phyloP scores from a whole-genome alignment of 768 basidiomycete genomes.

The Leucocoprinus leucothites region DNA sequence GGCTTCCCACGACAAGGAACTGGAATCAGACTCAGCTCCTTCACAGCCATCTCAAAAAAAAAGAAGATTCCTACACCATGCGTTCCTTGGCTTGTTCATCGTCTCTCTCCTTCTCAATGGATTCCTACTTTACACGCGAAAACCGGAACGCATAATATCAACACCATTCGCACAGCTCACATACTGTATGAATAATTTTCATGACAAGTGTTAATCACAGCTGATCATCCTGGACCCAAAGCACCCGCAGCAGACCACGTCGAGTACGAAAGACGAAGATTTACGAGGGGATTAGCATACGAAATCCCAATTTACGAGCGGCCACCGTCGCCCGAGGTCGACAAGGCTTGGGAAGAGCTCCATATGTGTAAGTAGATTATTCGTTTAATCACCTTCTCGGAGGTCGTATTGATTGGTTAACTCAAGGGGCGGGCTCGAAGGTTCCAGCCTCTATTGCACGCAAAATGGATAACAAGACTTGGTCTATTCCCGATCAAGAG shows the following conservation, averaged over 20 bases:
- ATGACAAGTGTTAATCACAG: not conserved
- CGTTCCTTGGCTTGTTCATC: not conserved
- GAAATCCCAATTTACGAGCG: slow-evolving; percentile 15
- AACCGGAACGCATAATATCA: not conserved
- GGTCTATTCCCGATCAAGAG: slow-evolving; percentile 20
- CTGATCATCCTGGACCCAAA: not conserved
- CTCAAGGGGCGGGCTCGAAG: slow-evolving; percentile 14
- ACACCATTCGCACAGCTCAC: not conserved
- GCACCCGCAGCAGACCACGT: slow-evolving; percentile 18
- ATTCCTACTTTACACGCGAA: not conserved
- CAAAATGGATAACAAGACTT: slow-evolving; percentile 18
- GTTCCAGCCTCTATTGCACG: slow-evolving; percentile 19
- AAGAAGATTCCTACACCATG: not conserved
- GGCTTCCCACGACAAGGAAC: not conserved
- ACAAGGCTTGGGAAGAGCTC: slow-evolving; percentile 19
- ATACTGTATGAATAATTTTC: not conserved
- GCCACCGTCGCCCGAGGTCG: slow-evolving; percentile 18
- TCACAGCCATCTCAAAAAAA: not conserved
- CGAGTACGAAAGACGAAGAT: slow-evolving; percentile 15
- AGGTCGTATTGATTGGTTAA: not conserved
- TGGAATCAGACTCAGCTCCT: not conserved
- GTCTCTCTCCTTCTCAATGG: not conserved
- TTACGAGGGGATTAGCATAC: slow-evolving; percentile 10
- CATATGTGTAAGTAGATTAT: slow-evolving; percentile 16
- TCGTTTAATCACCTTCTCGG: no score